These are phyloP conservation scores for Penicillium tannophilum DNA, from an alignment of 495 filamentous ascomycete genomes.

Conservation along the genomic window DNA sequence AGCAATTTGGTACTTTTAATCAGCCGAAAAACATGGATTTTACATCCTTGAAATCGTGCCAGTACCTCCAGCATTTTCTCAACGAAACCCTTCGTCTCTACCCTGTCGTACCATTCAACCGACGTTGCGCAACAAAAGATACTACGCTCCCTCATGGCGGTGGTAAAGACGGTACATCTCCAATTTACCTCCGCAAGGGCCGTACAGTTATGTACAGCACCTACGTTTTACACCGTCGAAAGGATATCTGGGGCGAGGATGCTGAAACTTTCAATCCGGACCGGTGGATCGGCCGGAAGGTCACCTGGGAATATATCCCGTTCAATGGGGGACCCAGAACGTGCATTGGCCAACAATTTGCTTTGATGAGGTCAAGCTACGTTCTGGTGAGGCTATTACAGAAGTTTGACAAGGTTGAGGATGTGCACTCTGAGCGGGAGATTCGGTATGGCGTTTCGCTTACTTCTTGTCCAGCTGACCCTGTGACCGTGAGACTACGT, in stretches of 20 bases:
- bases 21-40: background rate
- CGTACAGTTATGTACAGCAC: conserved; percentile 42
- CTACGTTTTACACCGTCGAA: conserved; percentile 50
- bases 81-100: conserved; percentile 7
- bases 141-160: conserved; percentile 3
- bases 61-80: background rate
- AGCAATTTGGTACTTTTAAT: background rate
- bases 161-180: conserved; percentile 40
- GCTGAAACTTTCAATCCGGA: conserved; percentile 52
- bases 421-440: background rate
- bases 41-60: background rate
- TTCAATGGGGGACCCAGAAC: conserved; percentile 66
- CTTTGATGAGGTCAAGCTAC: conserved; percentile 51
- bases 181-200: conserved; percentile 65
- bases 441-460: background rate
- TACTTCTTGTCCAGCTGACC: too few species aligned
- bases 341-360: conserved; percentile 65
- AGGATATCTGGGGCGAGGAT: conserved; percentile 53
- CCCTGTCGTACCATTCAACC: conserved; percentile 1
- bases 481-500: too few species aligned
- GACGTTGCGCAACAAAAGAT: background rate
- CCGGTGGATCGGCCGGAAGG: conserved; percentile 46
- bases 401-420: conserved; percentile 6
- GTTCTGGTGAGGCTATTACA: conserved; percentile 26
- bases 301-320: conserved; percentile 32